Evolutionary conservation across 2,329 filamentous ascomycete genomes (phyloP), one percentile per base, ranked within the genome.

Genomic region (Lachnellula suecica): DNA sequence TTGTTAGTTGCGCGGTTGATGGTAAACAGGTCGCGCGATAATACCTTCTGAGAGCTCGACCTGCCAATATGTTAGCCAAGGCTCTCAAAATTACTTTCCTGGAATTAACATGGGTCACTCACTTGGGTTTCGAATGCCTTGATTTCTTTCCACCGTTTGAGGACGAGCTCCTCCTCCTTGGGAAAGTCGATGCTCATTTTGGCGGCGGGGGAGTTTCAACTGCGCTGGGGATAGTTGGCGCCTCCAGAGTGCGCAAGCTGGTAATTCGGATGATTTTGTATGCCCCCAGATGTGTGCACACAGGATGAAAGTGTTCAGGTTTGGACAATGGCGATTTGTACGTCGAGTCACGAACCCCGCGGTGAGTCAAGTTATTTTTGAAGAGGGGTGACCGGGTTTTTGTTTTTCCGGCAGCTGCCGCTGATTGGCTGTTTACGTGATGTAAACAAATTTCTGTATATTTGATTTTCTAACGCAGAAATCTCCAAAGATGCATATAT

Each of bases 101-200:
- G 22, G 15, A 20, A 20, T 41, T 17, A 34, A 3, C 17, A 31
- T 45, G 10, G 17, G 19, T 17, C 27, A 38, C 51, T 43, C 19
- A 54, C 52, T 76, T 95, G 90, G 58, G 87, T 85, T 68, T 89
- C 83, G 71, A 97, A 97, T 62, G 94, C 94, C 67, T 93, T 82
- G 70, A 96, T 94, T 69, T 94, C 89, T 68, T 86, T 88, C 94
- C 93, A 99, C 74, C 84, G 82, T 69, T 86, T 78, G 71, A 97
- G 85, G 71, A 92, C 82, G 58, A 78, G 82, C 76, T 95, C 88
- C 79, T 97, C 93, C 73, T 94, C 89, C 72, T 89, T 88, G 52
- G 93, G 88, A 71, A 97, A 97, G 74, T 93, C 84, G 76, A 97
- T 93, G 43, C 61, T 64, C 59, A 64, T 63, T 19, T 42, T 59